Base-by-base conservation (phyloP, 768 basidiomycete genomes). In the Tricholoma sp. region DNA sequence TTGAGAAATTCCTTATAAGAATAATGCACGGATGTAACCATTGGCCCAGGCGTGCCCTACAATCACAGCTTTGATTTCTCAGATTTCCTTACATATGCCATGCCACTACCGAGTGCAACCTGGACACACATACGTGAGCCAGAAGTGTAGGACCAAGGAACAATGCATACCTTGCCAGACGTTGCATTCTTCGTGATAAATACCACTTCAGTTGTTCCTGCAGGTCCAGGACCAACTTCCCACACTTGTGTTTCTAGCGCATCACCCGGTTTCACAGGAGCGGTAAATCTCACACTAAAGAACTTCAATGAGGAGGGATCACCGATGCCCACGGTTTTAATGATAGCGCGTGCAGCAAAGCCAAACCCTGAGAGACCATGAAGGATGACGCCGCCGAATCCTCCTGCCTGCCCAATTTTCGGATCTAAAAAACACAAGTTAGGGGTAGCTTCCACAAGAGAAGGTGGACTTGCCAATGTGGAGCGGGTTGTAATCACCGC, bases 331-430 rank as follows among this genome's bases (percentile, higher is more conserved):
- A 86, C 77, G 1, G 78, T 76, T 57, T 79, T 78, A 59, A 95
- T 76, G 54, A 94, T 71, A 1, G 83, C 89, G 43, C 91, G 84
- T 3, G 89, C 93, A 7, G 79, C 88, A 66, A 92, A 92, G 9
- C 92, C 92, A 67, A 82, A 94, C 0, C 87, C 83, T 18, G 88
- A 85, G 22, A 94, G 78, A 27, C 92, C 92, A 66, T 95, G 92
- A 2, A 94, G 79, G 64, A 95, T 93, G 35, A 87, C 83, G 50
- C 86, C 92, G 2, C 89, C 89, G 64, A 95, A 94, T 10, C 91
- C 90, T 16, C 84, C 77, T 7, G 75, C 77, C 61, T 83, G 68
- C n/a, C 91, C 92, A 37, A 90, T 83, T 12, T 65, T 69, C 1
- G 91, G 89, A 73, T 94, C 91, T 88, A 21, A 10, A 49, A 7